phyloP scores from a whole-genome alignment of 768 basidiomycete species.

The Tricholoma saponaceum region DNA sequence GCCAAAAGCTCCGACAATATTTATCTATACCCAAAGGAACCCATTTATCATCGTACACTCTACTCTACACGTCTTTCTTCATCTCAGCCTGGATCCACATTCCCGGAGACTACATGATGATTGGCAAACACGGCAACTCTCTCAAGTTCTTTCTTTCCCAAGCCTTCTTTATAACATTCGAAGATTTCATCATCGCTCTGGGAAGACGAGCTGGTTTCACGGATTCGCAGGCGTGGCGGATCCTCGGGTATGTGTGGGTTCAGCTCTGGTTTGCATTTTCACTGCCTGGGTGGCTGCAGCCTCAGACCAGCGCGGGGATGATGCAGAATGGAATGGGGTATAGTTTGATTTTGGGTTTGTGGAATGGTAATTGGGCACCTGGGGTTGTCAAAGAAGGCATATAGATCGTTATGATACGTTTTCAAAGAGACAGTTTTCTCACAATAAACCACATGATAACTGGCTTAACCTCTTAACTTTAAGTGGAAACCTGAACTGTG shows the following conservation, averaged over 20 bases:
- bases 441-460: too few relatives aligned
- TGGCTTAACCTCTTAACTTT: too few relatives aligned
- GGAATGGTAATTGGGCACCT: slow-evolving; percentile 9
- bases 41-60: slow-evolving; percentile 9
- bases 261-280: slow-evolving; percentile 21
- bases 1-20: slow-evolving; percentile 7
- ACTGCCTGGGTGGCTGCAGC: slow-evolving; percentile 17
- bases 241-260: slow-evolving; percentile 26
- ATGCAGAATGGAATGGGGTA: slow-evolving; percentile 10
- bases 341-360: slow-evolving; percentile 11
- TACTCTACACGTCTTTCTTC: slow-evolving; percentile 24
- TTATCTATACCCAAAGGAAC: slow-evolving; percentile 7
- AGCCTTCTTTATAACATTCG: slow-evolving; percentile 27
- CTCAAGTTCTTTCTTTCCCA: slow-evolving; percentile 32
- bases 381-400: neutral
- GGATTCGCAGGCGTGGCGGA: slow-evolving; percentile 4
- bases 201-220: slow-evolving; percentile 7
- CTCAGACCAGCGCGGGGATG: slow-evolving; percentile 6
- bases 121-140: slow-evolving; percentile 18
- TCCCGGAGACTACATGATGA: slow-evolving; percentile 29
- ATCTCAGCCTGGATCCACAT: slow-evolving; percentile 29
- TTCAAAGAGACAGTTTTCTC: too few relatives aligned
- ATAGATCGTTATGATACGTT: neutral
- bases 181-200: slow-evolving; percentile 15
- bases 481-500: too few relatives aligned